Conservation (phyloP, 441 rosid genomes). For the Populus hybrid region DNA sequence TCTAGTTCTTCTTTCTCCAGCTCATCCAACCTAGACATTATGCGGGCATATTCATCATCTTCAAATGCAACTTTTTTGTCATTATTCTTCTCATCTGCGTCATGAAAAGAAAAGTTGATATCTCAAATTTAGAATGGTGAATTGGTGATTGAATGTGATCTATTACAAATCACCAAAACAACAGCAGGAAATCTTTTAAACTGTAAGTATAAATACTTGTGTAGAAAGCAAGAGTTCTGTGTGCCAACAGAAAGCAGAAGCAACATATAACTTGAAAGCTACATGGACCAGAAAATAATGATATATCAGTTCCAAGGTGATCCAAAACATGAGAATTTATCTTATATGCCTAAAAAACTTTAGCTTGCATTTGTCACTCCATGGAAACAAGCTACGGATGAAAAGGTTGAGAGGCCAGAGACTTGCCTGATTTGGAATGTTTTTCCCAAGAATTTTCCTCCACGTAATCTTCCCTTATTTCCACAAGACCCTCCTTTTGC, state of each 20-base stretch:
- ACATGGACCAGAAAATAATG: not conserved
- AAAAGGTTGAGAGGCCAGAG: slow-evolving; percentile 4
- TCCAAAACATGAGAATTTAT: not conserved
- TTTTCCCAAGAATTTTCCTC: slow-evolving; percentile 41
- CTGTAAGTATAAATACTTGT: not conserved
- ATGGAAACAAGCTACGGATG: slow-evolving; percentile 1
- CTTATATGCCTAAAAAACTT: not conserved
- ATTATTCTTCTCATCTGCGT: slow-evolving; percentile 16
- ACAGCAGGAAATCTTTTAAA: not conserved
- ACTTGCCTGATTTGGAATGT: slow-evolving; percentile 41
- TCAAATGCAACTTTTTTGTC: slow-evolving; percentile 31
- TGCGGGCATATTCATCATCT: slow-evolving; percentile 64
- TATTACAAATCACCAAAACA: not conserved
- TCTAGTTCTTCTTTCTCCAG: slow-evolving; percentile 79
- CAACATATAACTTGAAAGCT: not conserved
- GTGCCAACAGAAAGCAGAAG: not conserved
- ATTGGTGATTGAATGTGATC: not conserved
- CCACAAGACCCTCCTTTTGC: slow-evolving; percentile 79
- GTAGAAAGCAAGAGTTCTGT: not conserved
- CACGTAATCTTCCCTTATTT: slow-evolving; percentile 77
- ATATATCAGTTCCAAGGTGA: not conserved
- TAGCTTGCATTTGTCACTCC: slow-evolving; percentile 3
- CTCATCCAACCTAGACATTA: slow-evolving; percentile 79
- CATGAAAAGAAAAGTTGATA: slow-evolving; percentile 21
- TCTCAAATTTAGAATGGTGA: slow-evolving; percentile 3